Percentiles rank a stretch among this genome's conserved stretches.
These are phyloP conservation scores for Penicillium paradoxum DNA, from an alignment of 495 filamentous ascomycete genomes.

Conservation along the genomic window DNA sequence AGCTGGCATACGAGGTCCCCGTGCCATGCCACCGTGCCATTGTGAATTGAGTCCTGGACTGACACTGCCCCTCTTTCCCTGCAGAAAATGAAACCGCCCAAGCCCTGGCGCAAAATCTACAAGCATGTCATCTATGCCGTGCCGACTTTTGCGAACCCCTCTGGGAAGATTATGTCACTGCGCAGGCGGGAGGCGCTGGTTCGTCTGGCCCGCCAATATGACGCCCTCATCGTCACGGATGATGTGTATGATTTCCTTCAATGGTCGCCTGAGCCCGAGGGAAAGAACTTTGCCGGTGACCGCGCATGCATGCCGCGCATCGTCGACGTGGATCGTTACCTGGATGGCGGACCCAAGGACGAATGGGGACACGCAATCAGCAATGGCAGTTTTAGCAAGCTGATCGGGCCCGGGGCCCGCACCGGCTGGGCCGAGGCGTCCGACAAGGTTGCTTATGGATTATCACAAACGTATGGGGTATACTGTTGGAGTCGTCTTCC, in stretches of 20 bases:
- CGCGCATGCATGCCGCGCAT: slow-evolving; percentile 60
- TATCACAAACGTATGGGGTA: slow-evolving; percentile 58
- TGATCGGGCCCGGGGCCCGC: slow-evolving; percentile 70
- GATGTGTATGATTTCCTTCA: slow-evolving; percentile 90
- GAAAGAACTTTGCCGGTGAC: slow-evolving; percentile 13
- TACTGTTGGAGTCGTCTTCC: not conserved
- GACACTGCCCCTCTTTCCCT: slow-evolving; percentile 5
- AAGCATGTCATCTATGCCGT: slow-evolving; percentile 79
- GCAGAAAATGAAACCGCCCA: slow-evolving; percentile 37
- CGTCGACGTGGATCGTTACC: slow-evolving; percentile 67
- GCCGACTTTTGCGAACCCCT: slow-evolving; percentile 79
- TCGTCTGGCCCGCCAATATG: slow-evolving; percentile 60
- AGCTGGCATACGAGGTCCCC: not conserved
- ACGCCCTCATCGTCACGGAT: slow-evolving; percentile 77
- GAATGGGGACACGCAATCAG: slow-evolving; percentile 70
- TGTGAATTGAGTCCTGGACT: slow-evolving; percentile 2
- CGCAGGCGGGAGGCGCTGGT: slow-evolving; percentile 58
- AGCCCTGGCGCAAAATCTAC: slow-evolving; percentile 63
- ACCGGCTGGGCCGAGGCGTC: slow-evolving; percentile 81
- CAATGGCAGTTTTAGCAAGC: slow-evolving; percentile 83
- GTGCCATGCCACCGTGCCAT: not conserved
- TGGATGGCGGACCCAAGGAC: slow-evolving; percentile 50
- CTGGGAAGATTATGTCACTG: slow-evolving; percentile 65
- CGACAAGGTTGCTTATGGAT: slow-evolving; percentile 58
- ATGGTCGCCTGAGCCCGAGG: slow-evolving; percentile 50